phyloP scores from a whole-genome alignment of 2,329 filamentous ascomycete species.

The Penicillium sp. region DNA sequence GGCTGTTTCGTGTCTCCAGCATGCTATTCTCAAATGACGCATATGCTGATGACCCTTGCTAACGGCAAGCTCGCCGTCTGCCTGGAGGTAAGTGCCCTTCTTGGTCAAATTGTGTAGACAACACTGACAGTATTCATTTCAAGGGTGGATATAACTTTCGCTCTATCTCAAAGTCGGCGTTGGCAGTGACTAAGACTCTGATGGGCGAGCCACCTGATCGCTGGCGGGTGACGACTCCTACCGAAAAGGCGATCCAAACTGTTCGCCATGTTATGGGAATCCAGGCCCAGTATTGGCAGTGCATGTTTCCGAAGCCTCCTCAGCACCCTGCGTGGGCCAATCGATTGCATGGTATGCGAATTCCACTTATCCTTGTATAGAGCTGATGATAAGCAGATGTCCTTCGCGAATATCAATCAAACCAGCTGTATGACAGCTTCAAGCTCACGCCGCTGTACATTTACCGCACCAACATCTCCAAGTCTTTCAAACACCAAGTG shows the following conservation, averaged over 20 bases:
- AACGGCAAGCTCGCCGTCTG: constrained; percentile 86
- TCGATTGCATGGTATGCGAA: constrained; percentile 57
- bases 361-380: not conserved
- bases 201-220: constrained; percentile 88
- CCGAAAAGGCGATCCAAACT: constrained; percentile 49
- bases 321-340: constrained; percentile 35
- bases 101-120: not conserved
- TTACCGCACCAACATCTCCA: constrained; percentile 64
- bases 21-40: constrained; percentile 97
- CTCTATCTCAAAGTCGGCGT: constrained; percentile 85
- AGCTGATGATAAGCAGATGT: constrained; percentile 52
- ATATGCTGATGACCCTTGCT: constrained; percentile 96
- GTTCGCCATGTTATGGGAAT: constrained; percentile 53
- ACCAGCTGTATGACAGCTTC: constrained; percentile 63
- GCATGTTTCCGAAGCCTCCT: constrained; percentile 63
- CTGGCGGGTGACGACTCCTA: constrained; percentile 45
- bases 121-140: not conserved
- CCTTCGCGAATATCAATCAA: constrained; percentile 69
- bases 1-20: constrained; percentile 85
- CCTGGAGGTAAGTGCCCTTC: constrained; percentile 54
- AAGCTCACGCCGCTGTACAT: constrained; percentile 77
- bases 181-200: constrained; percentile 83
- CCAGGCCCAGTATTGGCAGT: constrained; percentile 73
- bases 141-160: constrained; percentile 85
- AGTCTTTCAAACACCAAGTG: constrained; percentile 79